Conservation (phyloP, 371 early-diverging fungal genomes). For the Syncephalastrum racemosum region DNA sequence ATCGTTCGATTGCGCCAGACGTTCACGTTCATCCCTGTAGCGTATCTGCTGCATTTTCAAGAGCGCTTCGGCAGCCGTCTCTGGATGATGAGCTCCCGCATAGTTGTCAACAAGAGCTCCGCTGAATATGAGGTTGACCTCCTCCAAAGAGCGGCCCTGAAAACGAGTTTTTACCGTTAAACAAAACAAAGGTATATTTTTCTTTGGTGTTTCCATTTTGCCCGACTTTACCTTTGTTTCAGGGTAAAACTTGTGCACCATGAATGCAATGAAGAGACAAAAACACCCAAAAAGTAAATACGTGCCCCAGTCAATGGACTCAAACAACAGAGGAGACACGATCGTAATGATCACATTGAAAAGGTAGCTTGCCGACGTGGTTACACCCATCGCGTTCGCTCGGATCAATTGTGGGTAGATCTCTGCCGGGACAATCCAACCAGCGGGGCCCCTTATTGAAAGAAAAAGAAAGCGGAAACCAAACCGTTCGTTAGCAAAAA, state of each 20-base stretch:
- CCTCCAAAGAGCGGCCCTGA: conserved; percentile 41
- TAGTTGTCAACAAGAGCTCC: conserved; percentile 43
- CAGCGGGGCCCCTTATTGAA: conserved; percentile 74
- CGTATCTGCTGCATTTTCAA: conserved; percentile 17
- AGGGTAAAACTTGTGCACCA: conserved; percentile 71
- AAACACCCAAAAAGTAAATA: conserved; percentile 65
- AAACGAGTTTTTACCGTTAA: neutral
- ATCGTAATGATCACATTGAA: conserved; percentile 65
- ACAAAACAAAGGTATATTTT: neutral
- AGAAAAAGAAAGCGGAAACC: neutral
- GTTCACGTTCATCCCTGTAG: conserved; percentile 15
- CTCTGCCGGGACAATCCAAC: conserved; percentile 90
- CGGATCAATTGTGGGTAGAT: conserved; percentile 71
- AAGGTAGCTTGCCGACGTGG: conserved; percentile 83
- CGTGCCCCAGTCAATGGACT: conserved; percentile 55
- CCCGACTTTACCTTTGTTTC: conserved; percentile 60
- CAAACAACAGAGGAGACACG: conserved; percentile 59
- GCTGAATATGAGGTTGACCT: conserved; percentile 49
- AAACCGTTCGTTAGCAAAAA: neutral
- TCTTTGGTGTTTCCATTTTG: neutral
- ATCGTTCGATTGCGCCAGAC: conserved; percentile 4
- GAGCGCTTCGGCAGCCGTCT: conserved; percentile 48
- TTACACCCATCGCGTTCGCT: conserved; percentile 78
- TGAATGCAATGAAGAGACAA: conserved; percentile 54
- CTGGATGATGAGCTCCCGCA: conserved; percentile 49